A percentile compares a stretch with the other conserved stretches of the same genome.
phyloP scores from a whole-genome alignment of 139 green algal species.

The Ostreobium quekettii region DNA sequence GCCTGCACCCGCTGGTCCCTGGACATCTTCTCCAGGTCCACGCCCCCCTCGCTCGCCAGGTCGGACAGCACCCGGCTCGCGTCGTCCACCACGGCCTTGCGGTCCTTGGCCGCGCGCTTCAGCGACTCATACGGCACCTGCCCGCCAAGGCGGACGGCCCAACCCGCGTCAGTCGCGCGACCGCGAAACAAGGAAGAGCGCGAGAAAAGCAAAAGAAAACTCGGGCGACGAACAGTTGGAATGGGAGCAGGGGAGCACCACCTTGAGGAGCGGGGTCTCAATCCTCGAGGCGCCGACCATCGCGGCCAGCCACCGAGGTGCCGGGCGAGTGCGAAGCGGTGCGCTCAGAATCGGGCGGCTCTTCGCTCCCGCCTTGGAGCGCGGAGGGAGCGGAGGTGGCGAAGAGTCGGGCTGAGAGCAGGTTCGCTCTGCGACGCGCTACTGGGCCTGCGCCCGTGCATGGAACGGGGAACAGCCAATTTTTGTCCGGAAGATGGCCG shows the following conservation, averaged over 20 bases:
- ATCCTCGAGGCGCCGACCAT: background rate
- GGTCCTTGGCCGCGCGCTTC: slow-evolving; percentile 61
- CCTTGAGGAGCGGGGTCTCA: slow-evolving; percentile 15
- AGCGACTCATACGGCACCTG: slow-evolving; percentile 71
- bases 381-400: no score
- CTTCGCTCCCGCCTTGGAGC: no score
- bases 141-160: no score
- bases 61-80: slow-evolving; percentile 20
- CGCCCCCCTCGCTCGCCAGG: slow-evolving; percentile 15
- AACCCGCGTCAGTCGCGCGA: background rate
- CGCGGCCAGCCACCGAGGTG: no score
- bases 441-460: no score
- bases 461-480: no score
- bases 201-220: background rate
- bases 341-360: no score
- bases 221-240: background rate
- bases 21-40: background rate
- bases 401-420: no score
- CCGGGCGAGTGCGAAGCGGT: no score
- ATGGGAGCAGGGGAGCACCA: background rate
- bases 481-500: no score
- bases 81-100: slow-evolving; percentile 64
- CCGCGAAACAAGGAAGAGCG: background rate
- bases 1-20: slow-evolving; percentile 19
- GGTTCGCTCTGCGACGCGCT: no score